These are phyloP conservation scores for Auriscalpium orientale DNA, from an alignment of 768 basidiomycete genomes.

Conservation along the genomic window DNA sequence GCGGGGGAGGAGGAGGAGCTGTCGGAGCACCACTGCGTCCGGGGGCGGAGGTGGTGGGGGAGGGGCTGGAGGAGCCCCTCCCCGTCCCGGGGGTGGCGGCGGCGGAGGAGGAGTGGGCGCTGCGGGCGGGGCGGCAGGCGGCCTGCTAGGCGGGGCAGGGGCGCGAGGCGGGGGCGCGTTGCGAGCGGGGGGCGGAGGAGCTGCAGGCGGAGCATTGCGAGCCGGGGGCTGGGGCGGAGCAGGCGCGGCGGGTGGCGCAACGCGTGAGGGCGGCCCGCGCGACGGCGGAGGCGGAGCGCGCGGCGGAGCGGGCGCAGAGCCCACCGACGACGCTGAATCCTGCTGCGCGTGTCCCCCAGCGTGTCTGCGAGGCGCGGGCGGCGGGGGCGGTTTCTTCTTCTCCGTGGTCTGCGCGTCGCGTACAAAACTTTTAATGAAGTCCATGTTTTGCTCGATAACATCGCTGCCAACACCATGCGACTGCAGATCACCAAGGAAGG, in stretches of 20 bases:
- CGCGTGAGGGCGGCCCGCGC: slow-evolving; percentile 21
- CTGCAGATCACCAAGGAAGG: slow-evolving; percentile 60
- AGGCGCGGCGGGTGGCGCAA: slow-evolving; percentile 24
- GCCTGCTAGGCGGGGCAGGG: slow-evolving; percentile 20
- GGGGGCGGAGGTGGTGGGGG: slow-evolving; percentile 23
- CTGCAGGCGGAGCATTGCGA: slow-evolving; percentile 22
- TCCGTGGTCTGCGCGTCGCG: slow-evolving; percentile 34
- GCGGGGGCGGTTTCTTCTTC: slow-evolving; percentile 27
- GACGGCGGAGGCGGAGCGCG: slow-evolving; percentile 21
- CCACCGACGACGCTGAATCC: slow-evolving; percentile 24
- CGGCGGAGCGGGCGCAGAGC: slow-evolving; percentile 30
- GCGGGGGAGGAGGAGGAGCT: slow-evolving; percentile 28
- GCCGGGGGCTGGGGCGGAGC: slow-evolving; percentile 19
- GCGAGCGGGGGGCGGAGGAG: slow-evolving; percentile 25
- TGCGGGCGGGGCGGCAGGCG: slow-evolving; percentile 26
- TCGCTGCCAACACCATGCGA: slow-evolving; percentile 57
- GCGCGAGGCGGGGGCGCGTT: slow-evolving; percentile 20
- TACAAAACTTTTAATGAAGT: slow-evolving; percentile 84
- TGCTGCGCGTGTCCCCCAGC: slow-evolving; percentile 16
- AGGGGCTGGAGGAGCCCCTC: slow-evolving; percentile 16
- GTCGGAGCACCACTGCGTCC: slow-evolving; percentile 18
- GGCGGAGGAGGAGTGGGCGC: slow-evolving; percentile 29
- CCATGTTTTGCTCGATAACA: slow-evolving; percentile 69
- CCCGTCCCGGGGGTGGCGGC: slow-evolving; percentile 18
- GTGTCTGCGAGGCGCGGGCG: slow-evolving; percentile 30